A percentile compares a stretch with the other conserved stretches of the same genome.
Conservation (phyloP, 2,329 filamentous ascomycete genomes). For the Aureobasidium sp. region DNA sequence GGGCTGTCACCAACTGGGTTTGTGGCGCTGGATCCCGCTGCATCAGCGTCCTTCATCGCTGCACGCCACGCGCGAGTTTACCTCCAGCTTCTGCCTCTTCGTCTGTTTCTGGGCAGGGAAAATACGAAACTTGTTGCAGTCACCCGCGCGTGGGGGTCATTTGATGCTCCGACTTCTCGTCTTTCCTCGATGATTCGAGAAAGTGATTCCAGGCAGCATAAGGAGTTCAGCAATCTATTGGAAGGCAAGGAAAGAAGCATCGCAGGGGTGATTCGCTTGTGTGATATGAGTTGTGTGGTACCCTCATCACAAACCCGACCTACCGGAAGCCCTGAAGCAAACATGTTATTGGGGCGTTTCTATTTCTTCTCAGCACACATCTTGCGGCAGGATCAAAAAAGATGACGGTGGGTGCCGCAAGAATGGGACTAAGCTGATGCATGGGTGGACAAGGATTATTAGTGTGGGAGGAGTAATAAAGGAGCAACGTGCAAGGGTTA, state of each 20-base stretch:
- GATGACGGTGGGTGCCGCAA: constrained; percentile 8
- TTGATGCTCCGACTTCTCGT: not conserved
- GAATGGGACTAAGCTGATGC: not conserved
- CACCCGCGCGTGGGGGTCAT: not conserved
- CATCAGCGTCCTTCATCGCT: not conserved
- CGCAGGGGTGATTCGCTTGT: not conserved
- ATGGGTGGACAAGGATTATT: not conserved
- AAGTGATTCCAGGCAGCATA: not conserved
- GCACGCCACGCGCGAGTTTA: not conserved
- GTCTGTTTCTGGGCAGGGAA: not conserved
- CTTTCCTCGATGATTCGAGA: not conserved
- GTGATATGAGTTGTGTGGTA: constrained; percentile 5
- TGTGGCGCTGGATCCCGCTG: not conserved
- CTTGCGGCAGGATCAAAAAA: not conserved
- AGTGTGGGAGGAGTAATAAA: not conserved
- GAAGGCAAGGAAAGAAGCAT: not conserved
- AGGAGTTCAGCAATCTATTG: not conserved
- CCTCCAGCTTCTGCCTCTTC: not conserved
- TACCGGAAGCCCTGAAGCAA: not conserved
- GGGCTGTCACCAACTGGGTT: constrained; percentile 3
- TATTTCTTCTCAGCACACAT: not conserved
- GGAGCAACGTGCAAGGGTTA: constrained; percentile 5
- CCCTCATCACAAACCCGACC: not conserved
- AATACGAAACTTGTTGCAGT: not conserved
- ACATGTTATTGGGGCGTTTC: not conserved